Evolutionary conservation across 495 filamentous ascomycete genomes (phyloP).

Genomic region (Schizothecium vesticola): DNA sequence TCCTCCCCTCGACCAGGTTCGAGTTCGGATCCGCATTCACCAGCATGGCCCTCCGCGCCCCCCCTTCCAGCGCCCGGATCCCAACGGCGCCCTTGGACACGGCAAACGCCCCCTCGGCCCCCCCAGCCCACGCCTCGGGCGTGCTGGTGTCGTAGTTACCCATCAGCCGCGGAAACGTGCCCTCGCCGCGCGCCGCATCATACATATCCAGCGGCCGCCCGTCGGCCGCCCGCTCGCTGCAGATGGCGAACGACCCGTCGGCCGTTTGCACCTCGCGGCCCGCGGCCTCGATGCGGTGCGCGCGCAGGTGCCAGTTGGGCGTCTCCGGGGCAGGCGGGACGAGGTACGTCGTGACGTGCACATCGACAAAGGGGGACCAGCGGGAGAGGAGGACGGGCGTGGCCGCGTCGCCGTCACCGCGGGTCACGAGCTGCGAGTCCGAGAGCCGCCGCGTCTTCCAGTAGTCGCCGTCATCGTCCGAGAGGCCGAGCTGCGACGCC

Average conservation of each 20-base stretch:
- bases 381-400: slow-evolving; percentile 55
- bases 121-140: slow-evolving; percentile 52
- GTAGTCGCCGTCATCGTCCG: slow-evolving; percentile 70
- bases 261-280: slow-evolving; percentile 55
- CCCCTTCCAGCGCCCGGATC: slow-evolving; percentile 53
- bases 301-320: slow-evolving; percentile 65
- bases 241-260: slow-evolving; percentile 67
- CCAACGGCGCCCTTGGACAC: slow-evolving; percentile 63
- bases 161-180: slow-evolving; percentile 46
- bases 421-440: slow-evolving; percentile 46
- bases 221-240: slow-evolving; percentile 52
- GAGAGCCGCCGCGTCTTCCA: slow-evolving; percentile 68
- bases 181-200: slow-evolving; percentile 36
- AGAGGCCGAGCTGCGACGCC: slow-evolving; percentile 68
- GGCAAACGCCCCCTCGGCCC: slow-evolving; percentile 51
- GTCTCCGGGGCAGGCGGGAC: slow-evolving; percentile 49
- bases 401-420: slow-evolving; percentile 30
- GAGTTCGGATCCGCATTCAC: slow-evolving; percentile 74
- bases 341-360: slow-evolving; percentile 57
- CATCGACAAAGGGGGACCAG: slow-evolving; percentile 65
- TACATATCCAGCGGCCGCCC: slow-evolving; percentile 55
- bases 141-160: slow-evolving; percentile 52
- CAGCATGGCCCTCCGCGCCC: slow-evolving; percentile 48
- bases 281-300: slow-evolving; percentile 51
- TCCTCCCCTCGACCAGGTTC: slow-evolving; percentile 65